phyloP scores from a whole-genome alignment of 208 protist genomes.

The Acanthamoeba healyi region DNA sequence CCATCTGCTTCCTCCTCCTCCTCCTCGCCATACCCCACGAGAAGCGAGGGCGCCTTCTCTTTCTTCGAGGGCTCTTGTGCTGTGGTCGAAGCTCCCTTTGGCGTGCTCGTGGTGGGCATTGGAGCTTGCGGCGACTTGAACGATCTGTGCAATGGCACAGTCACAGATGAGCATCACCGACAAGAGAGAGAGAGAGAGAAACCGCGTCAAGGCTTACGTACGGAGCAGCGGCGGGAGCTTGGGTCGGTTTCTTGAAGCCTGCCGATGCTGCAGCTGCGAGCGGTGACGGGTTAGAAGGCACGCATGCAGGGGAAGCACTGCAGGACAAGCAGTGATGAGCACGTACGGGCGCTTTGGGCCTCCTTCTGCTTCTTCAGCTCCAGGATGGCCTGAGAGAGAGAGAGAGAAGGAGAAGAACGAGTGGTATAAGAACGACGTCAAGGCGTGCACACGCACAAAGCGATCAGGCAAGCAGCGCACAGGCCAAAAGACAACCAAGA shows the following conservation, averaged over 20 bases:
- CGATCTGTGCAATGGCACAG: no score
- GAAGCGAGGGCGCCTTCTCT: not conserved
- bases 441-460: no score
- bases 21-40: not conserved
- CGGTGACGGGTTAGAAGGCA: not conserved
- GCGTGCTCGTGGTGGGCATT: no score
- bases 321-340: not conserved
- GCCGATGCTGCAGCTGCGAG: not conserved
- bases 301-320: not conserved
- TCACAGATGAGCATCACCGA: not conserved
- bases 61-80: not conserved
- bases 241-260: not conserved
- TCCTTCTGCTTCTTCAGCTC: constrained; percentile 19
- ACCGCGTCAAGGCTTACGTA: no score
- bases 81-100: not conserved
- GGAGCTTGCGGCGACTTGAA: not conserved
- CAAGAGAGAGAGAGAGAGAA: not conserved
- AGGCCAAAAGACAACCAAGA: not conserved
- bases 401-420: not conserved
- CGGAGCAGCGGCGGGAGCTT: not conserved
- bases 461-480: no score
- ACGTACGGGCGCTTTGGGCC: not conserved
- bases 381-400: not conserved
- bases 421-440: no score
- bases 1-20: not conserved